Evolutionary conservation across 108 stramenopile species (phyloP).

Genomic region (Parmales sp.): DNA sequence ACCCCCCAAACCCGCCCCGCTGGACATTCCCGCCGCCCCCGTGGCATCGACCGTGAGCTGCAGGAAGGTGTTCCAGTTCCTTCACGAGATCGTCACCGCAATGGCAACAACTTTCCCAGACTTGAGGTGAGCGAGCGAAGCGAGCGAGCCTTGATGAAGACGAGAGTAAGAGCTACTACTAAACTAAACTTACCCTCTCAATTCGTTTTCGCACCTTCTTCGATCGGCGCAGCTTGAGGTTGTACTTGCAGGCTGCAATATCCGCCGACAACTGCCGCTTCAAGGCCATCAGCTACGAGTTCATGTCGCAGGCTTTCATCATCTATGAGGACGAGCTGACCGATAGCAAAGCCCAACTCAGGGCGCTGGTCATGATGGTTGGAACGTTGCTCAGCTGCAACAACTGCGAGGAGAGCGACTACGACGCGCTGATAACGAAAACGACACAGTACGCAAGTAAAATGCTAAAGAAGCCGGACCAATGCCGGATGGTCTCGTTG

Average conservation of each 20-base stretch:
- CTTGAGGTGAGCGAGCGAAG: too few relatives aligned
- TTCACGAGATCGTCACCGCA: slow-evolving; percentile 77
- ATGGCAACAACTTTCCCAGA: slow-evolving; percentile 63
- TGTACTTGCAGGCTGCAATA: slow-evolving; percentile 78
- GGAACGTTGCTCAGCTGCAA: slow-evolving; percentile 66
- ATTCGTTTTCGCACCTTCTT: too few relatives aligned
- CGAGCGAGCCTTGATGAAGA: too few relatives aligned
- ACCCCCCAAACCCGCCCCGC: not conserved
- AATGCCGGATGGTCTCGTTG: slow-evolving; percentile 80
- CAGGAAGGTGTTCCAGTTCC: slow-evolving; percentile 85
- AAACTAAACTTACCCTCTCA: too few relatives aligned
- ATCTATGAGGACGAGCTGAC: slow-evolving; percentile 81
- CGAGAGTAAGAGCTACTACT: too few relatives aligned
- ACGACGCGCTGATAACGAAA: slow-evolving; percentile 86
- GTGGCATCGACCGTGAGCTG: slow-evolving; percentile 28
- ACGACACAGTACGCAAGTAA: slow-evolving; percentile 86
- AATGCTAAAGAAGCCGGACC: slow-evolving; percentile 85
- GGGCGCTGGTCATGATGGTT: slow-evolving; percentile 69
- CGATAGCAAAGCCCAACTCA: slow-evolving; percentile 70
- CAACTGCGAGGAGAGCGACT: slow-evolving; percentile 66
- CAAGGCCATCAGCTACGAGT: slow-evolving; percentile 83
- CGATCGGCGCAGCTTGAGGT: slow-evolving; percentile 61
- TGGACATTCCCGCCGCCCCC: slow-evolving; percentile 8
- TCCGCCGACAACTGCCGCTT: slow-evolving; percentile 60
- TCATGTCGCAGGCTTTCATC: slow-evolving; percentile 82